Percentiles rank a stretch among this genome's conserved stretches.
Conservation (phyloP, 1,284 basidiomycete species). For the Sanguinoderma infundibulare region DNA sequence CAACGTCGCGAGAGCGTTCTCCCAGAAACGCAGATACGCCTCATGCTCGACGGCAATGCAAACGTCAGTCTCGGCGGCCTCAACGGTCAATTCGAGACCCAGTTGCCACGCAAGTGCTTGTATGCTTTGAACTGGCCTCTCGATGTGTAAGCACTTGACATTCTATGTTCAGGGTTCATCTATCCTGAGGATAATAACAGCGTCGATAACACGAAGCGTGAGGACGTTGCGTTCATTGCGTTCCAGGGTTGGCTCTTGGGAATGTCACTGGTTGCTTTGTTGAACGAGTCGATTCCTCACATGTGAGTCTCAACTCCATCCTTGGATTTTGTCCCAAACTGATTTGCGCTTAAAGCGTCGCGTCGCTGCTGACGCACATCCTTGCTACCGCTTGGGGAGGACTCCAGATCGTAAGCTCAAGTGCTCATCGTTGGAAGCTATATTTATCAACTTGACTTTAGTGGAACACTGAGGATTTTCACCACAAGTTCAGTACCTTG, state of each 20-base stretch:
- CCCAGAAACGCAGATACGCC: conserved; percentile 8
- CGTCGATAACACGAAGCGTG: conserved; percentile 72
- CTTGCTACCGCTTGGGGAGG: conserved; percentile 73
- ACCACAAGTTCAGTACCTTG: conserved; percentile 54
- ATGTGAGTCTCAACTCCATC: conserved; percentile 44
- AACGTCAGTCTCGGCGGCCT: conserved; percentile 45
- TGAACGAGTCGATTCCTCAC: conserved; percentile 84
- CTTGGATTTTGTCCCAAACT: background rate
- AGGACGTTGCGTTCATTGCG: conserved; percentile 75
- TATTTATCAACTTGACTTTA: background rate
- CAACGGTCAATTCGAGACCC: conserved; percentile 43
- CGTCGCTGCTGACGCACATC: conserved; percentile 72
- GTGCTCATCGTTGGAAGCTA: background rate
- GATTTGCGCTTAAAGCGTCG: conserved; percentile 42
- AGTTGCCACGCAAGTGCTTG: conserved; percentile 53
- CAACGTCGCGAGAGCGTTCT: conserved; percentile 3
- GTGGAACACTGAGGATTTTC: conserved; percentile 57
- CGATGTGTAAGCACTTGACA: conserved; percentile 49
- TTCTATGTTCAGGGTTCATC: background rate
- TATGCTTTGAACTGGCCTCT: conserved; percentile 70
- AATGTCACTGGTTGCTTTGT: conserved; percentile 76
- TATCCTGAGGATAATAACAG: conserved; percentile 39
- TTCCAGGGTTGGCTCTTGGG: conserved; percentile 84
- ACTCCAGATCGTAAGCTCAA: conserved; percentile 54
- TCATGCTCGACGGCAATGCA: conserved; percentile 39